Evolutionary conservation across 2,329 filamentous ascomycete genomes (phyloP), one percentile per base, ranked within the genome.

Genomic region (Pseudocercospora fijiensis): DNA sequence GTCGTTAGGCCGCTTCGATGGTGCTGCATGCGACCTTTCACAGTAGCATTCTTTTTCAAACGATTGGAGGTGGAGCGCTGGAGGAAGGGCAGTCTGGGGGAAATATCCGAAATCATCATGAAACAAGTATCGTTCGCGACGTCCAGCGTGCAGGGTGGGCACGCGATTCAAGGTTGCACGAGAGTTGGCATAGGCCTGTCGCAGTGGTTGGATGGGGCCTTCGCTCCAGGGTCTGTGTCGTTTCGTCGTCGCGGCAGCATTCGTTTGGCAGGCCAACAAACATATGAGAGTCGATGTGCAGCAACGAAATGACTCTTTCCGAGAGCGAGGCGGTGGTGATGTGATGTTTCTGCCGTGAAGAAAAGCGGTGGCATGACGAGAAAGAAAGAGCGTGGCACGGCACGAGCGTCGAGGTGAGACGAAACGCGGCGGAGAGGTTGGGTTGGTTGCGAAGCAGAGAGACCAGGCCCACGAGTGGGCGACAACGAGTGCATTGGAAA

Each of bases 401-500:
- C n/a, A n/a, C n/a, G n/a, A n/a, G n/a, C n/a, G n/a, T n/a, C n/a
- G 58, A 64, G 27, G 8, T 49, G 30, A 52, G 24, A 51, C 41
- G 47, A 58, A 30, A 26, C 57, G 49, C 28, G 41, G 18, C 10
- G 41, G 47, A 47, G 49, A 49, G 43, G 51, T 61, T 57, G 62
- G 43, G 51, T 61, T 57, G 62, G 58, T 51, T 45, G 41, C 27
- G 33, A 26, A 58, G 45, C 43, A 55, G 41, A 33, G n/a, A 49
- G 53, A 51, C 30, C 55, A 49, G 62, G 62, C 47, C 27, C 53
- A 28, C 56, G 53, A 61, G 62, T 61, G 62, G 62, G 55, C 41
- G 27, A 27, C 51, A 28, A 37, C 11, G 28, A 37, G 49, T 61
- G 59, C 33, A 59, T 51, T 47, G 61, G 61, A 60, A 63, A 60